These are phyloP conservation scores for Tylopilus vinaceipallidus DNA, from an alignment of 768 basidiomycete genomes.

Conservation along the genomic window DNA sequence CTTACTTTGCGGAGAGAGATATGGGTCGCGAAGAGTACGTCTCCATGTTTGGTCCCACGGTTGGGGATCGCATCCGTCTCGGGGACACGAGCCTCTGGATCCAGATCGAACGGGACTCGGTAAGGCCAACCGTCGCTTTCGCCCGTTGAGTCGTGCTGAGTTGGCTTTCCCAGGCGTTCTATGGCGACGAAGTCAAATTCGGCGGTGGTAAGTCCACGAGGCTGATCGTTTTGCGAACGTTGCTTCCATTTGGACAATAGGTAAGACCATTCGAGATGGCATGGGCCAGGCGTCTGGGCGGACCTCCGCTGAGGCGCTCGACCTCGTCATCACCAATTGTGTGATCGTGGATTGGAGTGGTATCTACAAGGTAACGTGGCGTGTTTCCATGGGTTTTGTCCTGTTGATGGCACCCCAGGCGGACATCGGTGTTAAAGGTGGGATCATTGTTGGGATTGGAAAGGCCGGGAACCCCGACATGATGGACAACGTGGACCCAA, in stretches of 20 bases:
- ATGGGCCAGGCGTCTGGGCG: slow-evolving; percentile 90
- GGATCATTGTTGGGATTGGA: slow-evolving; percentile 83
- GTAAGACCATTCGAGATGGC: slow-evolving; percentile 93
- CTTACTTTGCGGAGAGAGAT: slow-evolving; percentile 49
- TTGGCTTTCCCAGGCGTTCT: slow-evolving; percentile 62
- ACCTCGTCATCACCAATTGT: slow-evolving; percentile 94
- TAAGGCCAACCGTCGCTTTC: slow-evolving; percentile 25
- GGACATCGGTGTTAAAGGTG: slow-evolving; percentile 89
- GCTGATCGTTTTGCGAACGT: not conserved
- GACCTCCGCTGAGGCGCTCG: slow-evolving; percentile 65
- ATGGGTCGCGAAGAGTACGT: slow-evolving; percentile 76
- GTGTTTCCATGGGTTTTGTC: not conserved
- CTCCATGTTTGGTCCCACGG: slow-evolving; percentile 94
- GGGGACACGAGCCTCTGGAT: slow-evolving; percentile 92
- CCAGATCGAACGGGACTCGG: slow-evolving; percentile 85
- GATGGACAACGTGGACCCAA: slow-evolving; percentile 74
- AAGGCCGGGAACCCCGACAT: slow-evolving; percentile 96
- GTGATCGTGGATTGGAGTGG: slow-evolving; percentile 93
- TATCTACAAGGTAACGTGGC: slow-evolving; percentile 75
- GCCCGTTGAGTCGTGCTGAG: not conserved
- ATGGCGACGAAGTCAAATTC: slow-evolving; percentile 98
- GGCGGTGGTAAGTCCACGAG: slow-evolving; percentile 69
- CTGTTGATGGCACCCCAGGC: slow-evolving; percentile 50
- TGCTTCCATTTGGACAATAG: slow-evolving; percentile 35
- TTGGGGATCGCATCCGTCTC: slow-evolving; percentile 83